phyloP scores from a whole-genome alignment of 2,329 filamentous ascomycete genomes.

The Monilinia laxa region DNA sequence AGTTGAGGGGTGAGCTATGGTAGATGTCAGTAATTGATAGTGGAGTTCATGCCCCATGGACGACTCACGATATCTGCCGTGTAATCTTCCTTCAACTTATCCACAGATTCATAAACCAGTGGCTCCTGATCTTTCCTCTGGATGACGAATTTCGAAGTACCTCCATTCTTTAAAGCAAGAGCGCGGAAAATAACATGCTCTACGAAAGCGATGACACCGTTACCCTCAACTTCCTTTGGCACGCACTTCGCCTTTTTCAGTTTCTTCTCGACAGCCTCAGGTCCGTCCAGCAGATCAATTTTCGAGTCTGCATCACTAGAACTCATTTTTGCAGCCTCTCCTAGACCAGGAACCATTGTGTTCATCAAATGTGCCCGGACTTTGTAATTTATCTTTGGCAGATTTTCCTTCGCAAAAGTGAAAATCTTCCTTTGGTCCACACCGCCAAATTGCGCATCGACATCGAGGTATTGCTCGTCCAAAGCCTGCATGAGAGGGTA shows the following conservation, averaged over 20 bases:
- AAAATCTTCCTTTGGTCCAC: conserved; percentile 90
- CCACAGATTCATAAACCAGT: conserved; percentile 17
- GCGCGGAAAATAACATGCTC: conserved; percentile 75
- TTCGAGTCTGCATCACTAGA: conserved; percentile 54
- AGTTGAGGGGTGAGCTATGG: conserved; percentile 75
- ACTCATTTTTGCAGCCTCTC: conserved; percentile 81
- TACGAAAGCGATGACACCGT: conserved; percentile 78
- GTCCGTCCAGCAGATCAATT: conserved; percentile 22
- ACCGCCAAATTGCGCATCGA: conserved; percentile 86
- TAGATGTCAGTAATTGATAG: conserved; percentile 27
- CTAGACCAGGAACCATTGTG: conserved; percentile 84
- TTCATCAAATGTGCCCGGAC: conserved; percentile 72
- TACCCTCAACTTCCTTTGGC: conserved; percentile 25
- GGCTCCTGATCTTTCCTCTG: conserved; percentile 23
- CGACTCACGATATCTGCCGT: conserved; percentile 14
- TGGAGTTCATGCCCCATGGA: not conserved
- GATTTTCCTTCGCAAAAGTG: conserved; percentile 76
- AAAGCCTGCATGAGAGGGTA: conserved; percentile 73
- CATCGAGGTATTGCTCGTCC: conserved; percentile 61
- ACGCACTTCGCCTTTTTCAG: conserved; percentile 20
- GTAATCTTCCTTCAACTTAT: conserved; percentile 22
- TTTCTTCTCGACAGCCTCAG: conserved; percentile 22
- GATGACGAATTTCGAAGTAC: conserved; percentile 56
- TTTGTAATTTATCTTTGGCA: conserved; percentile 83
- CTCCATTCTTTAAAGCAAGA: conserved; percentile 53